A percentile compares a stretch with the other conserved stretches of the same genome.
Conservation (phyloP, 345 rosid genomes). For the Melaleuca alternifolia region DNA sequence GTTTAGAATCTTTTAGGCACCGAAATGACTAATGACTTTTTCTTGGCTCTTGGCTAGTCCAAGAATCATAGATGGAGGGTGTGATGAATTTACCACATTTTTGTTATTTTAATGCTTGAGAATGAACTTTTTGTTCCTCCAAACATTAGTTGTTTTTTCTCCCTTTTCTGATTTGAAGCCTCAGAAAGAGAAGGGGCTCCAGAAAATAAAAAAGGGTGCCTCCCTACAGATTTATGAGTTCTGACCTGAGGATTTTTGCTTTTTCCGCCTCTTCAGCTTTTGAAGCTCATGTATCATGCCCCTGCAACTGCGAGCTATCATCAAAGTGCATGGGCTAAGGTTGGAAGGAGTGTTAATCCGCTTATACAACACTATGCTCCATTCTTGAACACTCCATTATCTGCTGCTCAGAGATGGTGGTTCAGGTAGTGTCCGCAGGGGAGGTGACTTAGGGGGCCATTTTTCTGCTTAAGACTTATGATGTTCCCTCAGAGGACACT, state of each 20-base stretch:
- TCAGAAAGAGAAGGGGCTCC: not conserved
- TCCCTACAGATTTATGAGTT: not conserved
- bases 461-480: not conserved
- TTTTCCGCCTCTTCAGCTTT: slow-evolving; percentile 31
- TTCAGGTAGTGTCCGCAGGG: slow-evolving; percentile 29
- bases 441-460: not conserved
- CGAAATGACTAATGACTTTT: not conserved
- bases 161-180: not conserved
- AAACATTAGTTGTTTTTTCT: not conserved
- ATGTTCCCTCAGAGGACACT: not conserved
- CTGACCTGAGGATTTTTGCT: not conserved
- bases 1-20: not conserved
- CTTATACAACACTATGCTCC: slow-evolving; percentile 59
- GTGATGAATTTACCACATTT: not conserved
- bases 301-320: slow-evolving; percentile 86
- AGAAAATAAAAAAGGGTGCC: not conserved
- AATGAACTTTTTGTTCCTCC: not conserved
- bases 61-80: not conserved
- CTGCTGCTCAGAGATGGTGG: slow-evolving; percentile 88
- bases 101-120: not conserved
- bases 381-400: slow-evolving; percentile 55
- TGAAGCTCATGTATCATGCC: slow-evolving; percentile 97
- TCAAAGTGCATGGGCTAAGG: slow-evolving; percentile 73
- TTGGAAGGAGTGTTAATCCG: slow-evolving; percentile 62
- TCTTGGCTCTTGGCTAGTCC: not conserved